phyloP scores from a whole-genome alignment of 768 basidiomycete genomes.

The Termitomyces sp. region DNA sequence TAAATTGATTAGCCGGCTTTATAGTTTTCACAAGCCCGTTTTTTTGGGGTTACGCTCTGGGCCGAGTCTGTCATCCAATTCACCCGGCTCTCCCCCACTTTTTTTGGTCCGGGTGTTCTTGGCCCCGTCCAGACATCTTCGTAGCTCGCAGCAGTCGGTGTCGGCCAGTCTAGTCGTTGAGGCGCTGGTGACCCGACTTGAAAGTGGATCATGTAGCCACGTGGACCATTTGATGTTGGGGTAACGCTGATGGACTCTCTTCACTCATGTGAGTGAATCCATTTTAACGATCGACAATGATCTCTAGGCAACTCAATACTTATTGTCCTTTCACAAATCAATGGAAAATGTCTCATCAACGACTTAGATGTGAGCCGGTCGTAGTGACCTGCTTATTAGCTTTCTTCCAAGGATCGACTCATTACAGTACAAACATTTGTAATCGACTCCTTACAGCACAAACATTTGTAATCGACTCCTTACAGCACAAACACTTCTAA shows the following conservation, averaged over 20 bases:
- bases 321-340: neutral
- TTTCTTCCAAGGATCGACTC: neutral
- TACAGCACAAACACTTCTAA: no score
- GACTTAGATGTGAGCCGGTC: neutral
- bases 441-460: no score
- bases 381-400: neutral
- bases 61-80: constrained; percentile 10
- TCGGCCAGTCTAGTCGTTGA: neutral
- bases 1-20: constrained; percentile 13
- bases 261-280: neutral
- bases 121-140: neutral
- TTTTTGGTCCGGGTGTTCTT: neutral
- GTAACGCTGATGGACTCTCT: neutral
- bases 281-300: neutral
- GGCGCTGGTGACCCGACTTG: neutral
- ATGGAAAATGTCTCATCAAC: neutral
- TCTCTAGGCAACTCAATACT: neutral
- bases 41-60: constrained; percentile 19
- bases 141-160: neutral
- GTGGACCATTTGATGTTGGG: neutral
- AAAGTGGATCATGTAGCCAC: neutral
- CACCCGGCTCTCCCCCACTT: constrained; percentile 3
- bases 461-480: no score
- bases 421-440: no score
- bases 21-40: constrained; percentile 15